A percentile compares a stretch with the other conserved stretches of the same genome.
Evolutionary conservation across 805 yeast species (phyloP).

Genomic region (Cyberlindnera petersonii): DNA sequence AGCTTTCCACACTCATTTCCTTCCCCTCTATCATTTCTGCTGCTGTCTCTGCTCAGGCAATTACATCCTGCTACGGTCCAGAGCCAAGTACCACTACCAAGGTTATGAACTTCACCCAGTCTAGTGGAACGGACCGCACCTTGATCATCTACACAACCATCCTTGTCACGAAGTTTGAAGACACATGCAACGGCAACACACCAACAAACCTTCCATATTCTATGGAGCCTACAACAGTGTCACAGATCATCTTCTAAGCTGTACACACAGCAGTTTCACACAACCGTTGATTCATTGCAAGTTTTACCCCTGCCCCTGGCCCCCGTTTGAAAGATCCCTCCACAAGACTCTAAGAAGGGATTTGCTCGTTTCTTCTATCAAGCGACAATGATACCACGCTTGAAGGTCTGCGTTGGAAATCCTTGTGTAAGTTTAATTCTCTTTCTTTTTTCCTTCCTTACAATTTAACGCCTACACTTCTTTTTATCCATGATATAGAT

Average conservation of each 20-base stretch:
- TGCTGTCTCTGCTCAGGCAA: conserved; percentile 3
- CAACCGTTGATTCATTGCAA: too few relatives aligned
- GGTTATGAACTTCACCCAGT: conserved; percentile 1
- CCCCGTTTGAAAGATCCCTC: too few relatives aligned
- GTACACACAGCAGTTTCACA: too few relatives aligned
- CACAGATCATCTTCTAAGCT: not conserved
- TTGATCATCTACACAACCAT: conserved; percentile 6
- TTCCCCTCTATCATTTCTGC: not conserved
- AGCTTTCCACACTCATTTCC: conserved; percentile 2
- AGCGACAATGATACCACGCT: too few relatives aligned
- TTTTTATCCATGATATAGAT: not conserved
- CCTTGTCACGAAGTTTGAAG: conserved; percentile 8
- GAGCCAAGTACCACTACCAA: conserved; percentile 3
- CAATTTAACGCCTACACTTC: not conserved
- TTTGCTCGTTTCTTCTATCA: too few relatives aligned
- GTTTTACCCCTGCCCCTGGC: too few relatives aligned
- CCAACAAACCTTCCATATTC: not conserved
- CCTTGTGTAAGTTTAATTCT: too few relatives aligned
- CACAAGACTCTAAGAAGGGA: too few relatives aligned
- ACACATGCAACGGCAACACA: conserved; percentile 15
- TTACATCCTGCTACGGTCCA: conserved; percentile 8
- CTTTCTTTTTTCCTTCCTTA: too few relatives aligned
- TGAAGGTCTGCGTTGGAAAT: too few relatives aligned
- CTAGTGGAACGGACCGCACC: conserved; percentile 1
- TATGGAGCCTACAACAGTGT: not conserved